Evolutionary conservation across 305 asterid genomes (phyloP).

Genomic region (Rubia balearica): DNA sequence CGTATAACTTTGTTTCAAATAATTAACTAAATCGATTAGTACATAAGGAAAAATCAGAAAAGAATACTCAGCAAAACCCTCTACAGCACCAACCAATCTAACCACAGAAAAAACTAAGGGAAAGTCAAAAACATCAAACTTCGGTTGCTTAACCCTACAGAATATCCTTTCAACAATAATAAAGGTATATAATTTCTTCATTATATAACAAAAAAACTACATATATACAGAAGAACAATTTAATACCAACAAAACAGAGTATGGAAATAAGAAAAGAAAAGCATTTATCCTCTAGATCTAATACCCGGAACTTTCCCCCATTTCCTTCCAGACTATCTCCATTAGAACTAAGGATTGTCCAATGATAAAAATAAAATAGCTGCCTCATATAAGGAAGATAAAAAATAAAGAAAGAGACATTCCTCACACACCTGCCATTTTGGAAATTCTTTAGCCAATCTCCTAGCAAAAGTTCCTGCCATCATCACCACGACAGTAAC

Average conservation of each 20-base stretch:
- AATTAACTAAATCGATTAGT: neutral
- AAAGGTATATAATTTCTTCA: neutral
- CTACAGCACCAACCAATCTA: neutral
- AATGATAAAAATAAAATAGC: neutral
- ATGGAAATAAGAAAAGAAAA: neutral
- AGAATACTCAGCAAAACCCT: neutral
- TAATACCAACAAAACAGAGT: neutral
- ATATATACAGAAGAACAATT: neutral
- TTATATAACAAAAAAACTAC: neutral
- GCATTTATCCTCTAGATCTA: neutral
- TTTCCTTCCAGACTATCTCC: neutral
- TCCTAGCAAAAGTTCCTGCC: conserved; percentile 86
- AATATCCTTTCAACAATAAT: neutral
- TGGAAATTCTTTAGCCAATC: conserved; percentile 90
- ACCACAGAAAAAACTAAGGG: neutral
- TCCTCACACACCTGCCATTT: conserved; percentile 65
- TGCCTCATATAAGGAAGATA: neutral
- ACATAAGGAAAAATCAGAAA: neutral
- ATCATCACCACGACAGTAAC: conserved; percentile 17
- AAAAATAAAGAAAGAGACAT: neutral
- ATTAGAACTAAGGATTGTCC: neutral
- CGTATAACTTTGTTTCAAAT: neutral
- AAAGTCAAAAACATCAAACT: neutral
- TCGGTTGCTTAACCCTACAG: neutral
- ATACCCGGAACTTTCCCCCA: neutral